phyloP scores from a whole-genome alignment of 2,329 filamentous ascomycete species.

The Chrysoporthe deuterocubensis region DNA sequence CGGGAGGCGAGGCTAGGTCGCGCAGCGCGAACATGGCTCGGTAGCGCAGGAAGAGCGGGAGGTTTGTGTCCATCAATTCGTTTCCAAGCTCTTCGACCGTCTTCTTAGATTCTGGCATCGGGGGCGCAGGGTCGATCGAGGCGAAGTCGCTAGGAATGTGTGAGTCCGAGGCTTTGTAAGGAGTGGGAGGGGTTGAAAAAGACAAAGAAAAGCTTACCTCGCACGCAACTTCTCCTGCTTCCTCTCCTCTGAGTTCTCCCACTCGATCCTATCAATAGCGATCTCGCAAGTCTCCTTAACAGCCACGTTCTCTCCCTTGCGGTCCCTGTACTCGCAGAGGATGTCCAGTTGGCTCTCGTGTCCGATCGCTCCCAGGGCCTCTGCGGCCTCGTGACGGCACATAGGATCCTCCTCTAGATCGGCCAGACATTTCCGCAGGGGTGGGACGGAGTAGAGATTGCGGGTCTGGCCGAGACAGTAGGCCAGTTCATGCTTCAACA shows the following conservation, averaged over 20 bases:
- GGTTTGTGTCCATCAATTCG: conserved; percentile 75
- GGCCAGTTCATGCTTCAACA: conserved; percentile 94
- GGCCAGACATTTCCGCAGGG: conserved; percentile 73
- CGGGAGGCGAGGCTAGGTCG: conserved; percentile 90
- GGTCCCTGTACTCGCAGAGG: conserved; percentile 74
- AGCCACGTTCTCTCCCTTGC: conserved; percentile 74
- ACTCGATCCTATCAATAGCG: conserved; percentile 89
- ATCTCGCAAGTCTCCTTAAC: conserved; percentile 98
- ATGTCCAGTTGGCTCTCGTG: conserved; percentile 74
- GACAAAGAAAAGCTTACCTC: conserved; percentile 60
- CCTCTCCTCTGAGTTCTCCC: conserved; percentile 78
- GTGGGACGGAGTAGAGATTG: conserved; percentile 73
- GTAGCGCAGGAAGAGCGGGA: conserved; percentile 89
- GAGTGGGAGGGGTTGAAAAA: background rate
- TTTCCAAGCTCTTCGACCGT: conserved; percentile 76
- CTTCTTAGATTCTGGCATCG: conserved; percentile 71
- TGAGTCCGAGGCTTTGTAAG: conserved; percentile 32
- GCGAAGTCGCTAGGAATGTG: conserved; percentile 76
- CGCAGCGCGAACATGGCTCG: conserved; percentile 97
- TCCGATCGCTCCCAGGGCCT: conserved; percentile 88
- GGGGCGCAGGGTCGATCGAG: conserved; percentile 93
- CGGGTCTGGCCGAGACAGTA: conserved; percentile 95
- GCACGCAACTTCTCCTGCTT: conserved; percentile 77
- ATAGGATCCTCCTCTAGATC: conserved; percentile 87
- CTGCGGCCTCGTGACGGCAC: conserved; percentile 95